Conservation (phyloP, 495 filamentous ascomycete species). For the Penicillium simplicissimum region DNA sequence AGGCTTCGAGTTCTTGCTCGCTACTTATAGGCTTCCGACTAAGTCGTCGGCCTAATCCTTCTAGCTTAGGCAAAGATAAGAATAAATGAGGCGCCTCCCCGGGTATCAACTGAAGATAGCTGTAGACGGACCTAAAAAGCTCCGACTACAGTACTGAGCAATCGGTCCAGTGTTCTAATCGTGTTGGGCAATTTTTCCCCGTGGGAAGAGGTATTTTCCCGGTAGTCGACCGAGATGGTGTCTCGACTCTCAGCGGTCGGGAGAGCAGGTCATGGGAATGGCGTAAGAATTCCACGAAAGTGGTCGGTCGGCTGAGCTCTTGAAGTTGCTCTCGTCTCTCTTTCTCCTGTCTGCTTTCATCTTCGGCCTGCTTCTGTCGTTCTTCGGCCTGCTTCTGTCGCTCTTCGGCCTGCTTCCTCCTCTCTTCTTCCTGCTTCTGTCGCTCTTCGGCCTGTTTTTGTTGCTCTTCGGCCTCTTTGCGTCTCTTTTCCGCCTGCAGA, state of each 20-base stretch:
- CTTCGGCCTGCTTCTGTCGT: conserved; percentile 3
- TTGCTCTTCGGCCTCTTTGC: neutral
- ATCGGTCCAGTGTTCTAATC: conserved; percentile 32
- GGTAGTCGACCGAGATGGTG: conserved; percentile 34
- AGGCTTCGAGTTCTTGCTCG: conserved; percentile 20
- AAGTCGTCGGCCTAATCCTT: conserved; percentile 16
- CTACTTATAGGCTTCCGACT: conserved; percentile 16
- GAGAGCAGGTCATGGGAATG: conserved; percentile 34
- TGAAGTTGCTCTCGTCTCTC: conserved; percentile 11
- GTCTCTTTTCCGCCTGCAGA: conserved; percentile 10
- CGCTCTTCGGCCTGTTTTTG: neutral
- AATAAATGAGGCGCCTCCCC: conserved; percentile 16
- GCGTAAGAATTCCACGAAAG: conserved; percentile 35
- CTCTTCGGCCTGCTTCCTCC: conserved; percentile 1
- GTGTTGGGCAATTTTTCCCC: conserved; percentile 34
- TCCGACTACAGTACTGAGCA: conserved; percentile 29
- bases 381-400: neutral
- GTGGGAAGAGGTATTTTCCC: conserved; percentile 26
- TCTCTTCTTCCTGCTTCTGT: conserved; percentile 1
- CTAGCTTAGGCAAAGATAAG: conserved; percentile 14
- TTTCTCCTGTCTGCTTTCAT: conserved; percentile 5
- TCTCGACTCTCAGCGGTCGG: conserved; percentile 20
- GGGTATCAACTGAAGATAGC: conserved; percentile 23
- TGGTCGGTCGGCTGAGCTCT: conserved; percentile 24
- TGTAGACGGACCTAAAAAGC: conserved; percentile 30